Conservation (phyloP, 768 basidiomycete genomes). For the Suillus variegatus region DNA sequence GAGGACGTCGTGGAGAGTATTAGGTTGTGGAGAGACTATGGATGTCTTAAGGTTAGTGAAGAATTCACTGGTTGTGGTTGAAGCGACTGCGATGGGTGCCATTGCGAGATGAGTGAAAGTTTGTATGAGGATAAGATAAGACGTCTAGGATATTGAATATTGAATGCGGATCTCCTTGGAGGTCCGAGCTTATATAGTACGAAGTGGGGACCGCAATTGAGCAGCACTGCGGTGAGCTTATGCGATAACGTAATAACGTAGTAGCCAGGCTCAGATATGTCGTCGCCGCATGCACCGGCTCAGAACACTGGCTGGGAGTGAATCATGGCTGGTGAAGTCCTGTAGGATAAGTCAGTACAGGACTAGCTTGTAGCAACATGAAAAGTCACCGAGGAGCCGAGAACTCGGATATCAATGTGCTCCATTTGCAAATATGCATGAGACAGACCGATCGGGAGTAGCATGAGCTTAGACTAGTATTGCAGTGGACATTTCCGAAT, state of each 20-base stretch:
- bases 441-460: not conserved
- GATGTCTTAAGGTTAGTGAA: conserved; percentile 6
- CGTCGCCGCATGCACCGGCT: not conserved
- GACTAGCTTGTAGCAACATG: too few relatives aligned
- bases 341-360: not conserved
- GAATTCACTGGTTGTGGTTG: conserved; percentile 12
- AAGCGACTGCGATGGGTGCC: conserved; percentile 19
- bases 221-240: conserved; percentile 2
- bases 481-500: not conserved
- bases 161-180: conserved; percentile 10
- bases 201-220: not conserved
- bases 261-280: not conserved
- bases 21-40: not conserved
- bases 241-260: not conserved
- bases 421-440: not conserved
- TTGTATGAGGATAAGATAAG: not conserved
- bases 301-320: too few relatives aligned
- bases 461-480: not conserved
- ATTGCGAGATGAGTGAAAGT: conserved; percentile 2
- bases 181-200: conserved; percentile 23
- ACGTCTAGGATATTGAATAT: conserved; percentile 10
- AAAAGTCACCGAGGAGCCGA: not conserved
- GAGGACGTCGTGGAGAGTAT: conserved; percentile 25
- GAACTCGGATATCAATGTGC: not conserved
- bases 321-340: not conserved